These are phyloP conservation scores for Obba rivulosa DNA, from an alignment of 768 basidiomycete genomes.

Conservation along the genomic window DNA sequence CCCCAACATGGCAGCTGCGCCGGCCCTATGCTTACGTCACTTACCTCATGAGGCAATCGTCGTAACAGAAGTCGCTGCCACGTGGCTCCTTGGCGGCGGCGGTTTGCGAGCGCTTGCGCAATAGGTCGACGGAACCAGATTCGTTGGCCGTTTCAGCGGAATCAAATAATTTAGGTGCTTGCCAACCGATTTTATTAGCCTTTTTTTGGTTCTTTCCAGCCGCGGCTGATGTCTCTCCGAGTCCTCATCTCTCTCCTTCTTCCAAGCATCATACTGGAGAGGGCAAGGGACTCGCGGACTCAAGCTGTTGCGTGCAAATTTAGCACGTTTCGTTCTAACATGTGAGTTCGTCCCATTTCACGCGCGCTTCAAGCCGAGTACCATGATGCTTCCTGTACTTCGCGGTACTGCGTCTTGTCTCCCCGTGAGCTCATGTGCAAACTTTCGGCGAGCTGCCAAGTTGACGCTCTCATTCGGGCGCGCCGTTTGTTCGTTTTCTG, in stretches of 20 bases:
- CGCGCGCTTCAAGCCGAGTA: conserved; percentile 5
- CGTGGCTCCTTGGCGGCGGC: conserved; percentile 1
- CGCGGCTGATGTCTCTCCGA: background rate
- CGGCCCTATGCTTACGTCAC: conserved; percentile 6
- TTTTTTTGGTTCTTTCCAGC: background rate
- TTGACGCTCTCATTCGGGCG: background rate
- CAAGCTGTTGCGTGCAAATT: conserved; percentile 5
- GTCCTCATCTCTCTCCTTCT: conserved; percentile 7
- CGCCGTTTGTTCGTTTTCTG: conserved; percentile 2
- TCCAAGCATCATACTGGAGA: background rate
- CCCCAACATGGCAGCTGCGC: conserved; percentile 6
- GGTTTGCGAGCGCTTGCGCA: conserved; percentile 13
- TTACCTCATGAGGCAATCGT: conserved; percentile 10
- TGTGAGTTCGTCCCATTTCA: conserved; percentile 9
- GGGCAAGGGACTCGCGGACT: background rate
- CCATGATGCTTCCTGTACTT: too few species aligned
- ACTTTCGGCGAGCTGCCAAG: background rate
- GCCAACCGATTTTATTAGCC: background rate
- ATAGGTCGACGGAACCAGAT: conserved; percentile 5
- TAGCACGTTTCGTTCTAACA: conserved; percentile 1
- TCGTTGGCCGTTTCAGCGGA: conserved; percentile 20
- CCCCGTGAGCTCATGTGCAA: background rate
- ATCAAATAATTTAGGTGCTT: conserved; percentile 17
- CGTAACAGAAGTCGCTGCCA: conserved; percentile 6
- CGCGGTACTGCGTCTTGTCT: conserved; percentile 2